phyloP scores from a whole-genome alignment of 257 asterid species.

The Osmanthus fragrans region DNA sequence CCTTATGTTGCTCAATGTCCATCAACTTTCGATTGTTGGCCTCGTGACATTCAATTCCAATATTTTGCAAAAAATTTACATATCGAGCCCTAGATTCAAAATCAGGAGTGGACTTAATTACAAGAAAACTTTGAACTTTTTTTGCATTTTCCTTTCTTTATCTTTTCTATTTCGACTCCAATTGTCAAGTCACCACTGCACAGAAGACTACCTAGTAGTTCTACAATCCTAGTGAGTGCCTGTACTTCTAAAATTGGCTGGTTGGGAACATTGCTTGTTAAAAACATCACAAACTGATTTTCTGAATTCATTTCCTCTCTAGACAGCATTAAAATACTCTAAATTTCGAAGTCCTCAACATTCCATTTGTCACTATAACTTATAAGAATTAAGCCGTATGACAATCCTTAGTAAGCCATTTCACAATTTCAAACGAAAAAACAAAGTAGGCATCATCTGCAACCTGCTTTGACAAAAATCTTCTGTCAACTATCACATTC shows the following conservation, averaged over 20 bases:
- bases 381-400: background rate
- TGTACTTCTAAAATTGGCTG: background rate
- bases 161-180: background rate
- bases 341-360: background rate
- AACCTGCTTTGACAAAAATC: background rate
- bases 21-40: background rate
- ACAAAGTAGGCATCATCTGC: background rate
- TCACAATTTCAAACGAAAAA: background rate
- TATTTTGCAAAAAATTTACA: background rate
- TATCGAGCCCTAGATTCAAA: background rate
- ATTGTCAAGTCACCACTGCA: background rate
- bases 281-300: background rate
- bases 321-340: background rate
- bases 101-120: background rate
- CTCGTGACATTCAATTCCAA: background rate
- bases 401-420: background rate
- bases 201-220: background rate
- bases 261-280: background rate
- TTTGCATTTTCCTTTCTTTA: background rate
- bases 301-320: background rate
- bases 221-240: background rate
- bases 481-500: background rate
- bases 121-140: background rate
- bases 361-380: background rate
- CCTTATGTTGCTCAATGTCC: background rate